phyloP scores from a whole-genome alignment of 306 rosid genomes.

The Trifolium subterraneum region DNA sequence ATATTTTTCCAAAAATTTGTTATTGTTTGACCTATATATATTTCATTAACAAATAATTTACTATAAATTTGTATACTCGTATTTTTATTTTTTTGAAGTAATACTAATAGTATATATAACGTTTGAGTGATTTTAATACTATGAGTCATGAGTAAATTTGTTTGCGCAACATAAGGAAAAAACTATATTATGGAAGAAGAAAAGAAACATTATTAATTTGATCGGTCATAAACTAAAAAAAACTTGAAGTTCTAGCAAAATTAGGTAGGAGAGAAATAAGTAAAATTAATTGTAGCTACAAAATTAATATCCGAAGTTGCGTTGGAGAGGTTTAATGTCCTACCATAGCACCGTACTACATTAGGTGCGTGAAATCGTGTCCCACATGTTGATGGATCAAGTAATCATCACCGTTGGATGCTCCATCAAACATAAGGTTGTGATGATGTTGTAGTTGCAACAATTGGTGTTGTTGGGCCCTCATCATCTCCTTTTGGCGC shows the following conservation, averaged over 20 bases:
- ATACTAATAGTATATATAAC: not conserved
- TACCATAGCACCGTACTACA: slow-evolving; percentile 49
- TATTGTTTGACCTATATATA: not conserved
- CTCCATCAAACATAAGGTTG: slow-evolving; percentile 58
- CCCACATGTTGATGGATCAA: slow-evolving; percentile 78
- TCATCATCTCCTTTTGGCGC: slow-evolving; percentile 78
- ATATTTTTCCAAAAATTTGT: not conserved
- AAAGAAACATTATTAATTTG: not conserved
- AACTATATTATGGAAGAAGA: not conserved
- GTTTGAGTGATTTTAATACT: not conserved
- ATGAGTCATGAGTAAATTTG: not conserved
- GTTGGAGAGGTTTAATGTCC: slow-evolving; percentile 21
- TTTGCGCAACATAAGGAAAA: not conserved
- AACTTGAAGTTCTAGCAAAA: slow-evolving; percentile 24
- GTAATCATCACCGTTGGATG: slow-evolving; percentile 78
- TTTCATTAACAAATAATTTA: not conserved
- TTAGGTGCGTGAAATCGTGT: slow-evolving; percentile 67
- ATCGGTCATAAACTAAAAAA: not conserved
- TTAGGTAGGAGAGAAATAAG: slow-evolving; percentile 7
- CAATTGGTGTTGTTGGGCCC: slow-evolving; percentile 50
- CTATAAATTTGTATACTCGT: not conserved
- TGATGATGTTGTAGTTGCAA: slow-evolving; percentile 60
- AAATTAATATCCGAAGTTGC: slow-evolving; percentile 32
- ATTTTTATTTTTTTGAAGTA: not conserved
- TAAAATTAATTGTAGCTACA: slow-evolving; percentile 39